A percentile compares a stretch with the other conserved stretches of the same genome.
Conservation (phyloP, 2,329 filamentous ascomycete genomes). For the Aspergillus vadensis region DNA sequence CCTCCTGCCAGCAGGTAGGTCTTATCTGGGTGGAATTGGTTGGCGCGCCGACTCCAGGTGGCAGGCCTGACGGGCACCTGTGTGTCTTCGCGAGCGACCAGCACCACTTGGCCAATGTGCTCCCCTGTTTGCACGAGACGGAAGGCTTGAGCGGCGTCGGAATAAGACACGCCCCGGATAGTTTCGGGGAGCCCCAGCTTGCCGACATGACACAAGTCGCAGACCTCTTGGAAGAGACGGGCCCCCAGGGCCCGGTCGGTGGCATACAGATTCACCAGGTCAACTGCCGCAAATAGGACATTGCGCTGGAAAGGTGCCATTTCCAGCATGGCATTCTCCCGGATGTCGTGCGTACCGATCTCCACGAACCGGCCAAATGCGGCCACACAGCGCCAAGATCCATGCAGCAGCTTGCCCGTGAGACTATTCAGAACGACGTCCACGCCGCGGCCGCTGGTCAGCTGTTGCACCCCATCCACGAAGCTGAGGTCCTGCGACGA, state of each 20-base stretch:
- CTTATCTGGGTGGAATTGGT: neutral
- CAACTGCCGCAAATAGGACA: neutral
- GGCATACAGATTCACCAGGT: neutral
- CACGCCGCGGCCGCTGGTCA: neutral
- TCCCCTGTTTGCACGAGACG: neutral
- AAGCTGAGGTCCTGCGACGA: neutral
- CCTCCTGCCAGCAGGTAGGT: neutral
- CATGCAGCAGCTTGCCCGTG: neutral
- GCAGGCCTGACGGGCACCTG: neutral
- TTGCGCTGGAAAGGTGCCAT: slow-evolving; percentile 3
- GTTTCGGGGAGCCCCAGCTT: neutral
- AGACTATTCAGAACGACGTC: slow-evolving; percentile 5
- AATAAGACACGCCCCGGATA: neutral
- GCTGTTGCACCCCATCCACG: neutral
- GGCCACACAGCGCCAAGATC: slow-evolving; percentile 1
- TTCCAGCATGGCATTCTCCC: neutral
- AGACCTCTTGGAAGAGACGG: neutral
- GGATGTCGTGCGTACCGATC: slow-evolving; percentile 3
- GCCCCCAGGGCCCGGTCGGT: neutral
- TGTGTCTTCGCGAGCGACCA: neutral
- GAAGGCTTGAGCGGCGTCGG: neutral
- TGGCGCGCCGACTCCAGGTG: neutral
- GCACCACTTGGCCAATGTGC: neutral
- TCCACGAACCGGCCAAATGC: slow-evolving; percentile 4
- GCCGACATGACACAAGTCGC: neutral